phyloP scores from a whole-genome alignment of 148 eudicot genomes.

The Salicornia ramosissima region DNA sequence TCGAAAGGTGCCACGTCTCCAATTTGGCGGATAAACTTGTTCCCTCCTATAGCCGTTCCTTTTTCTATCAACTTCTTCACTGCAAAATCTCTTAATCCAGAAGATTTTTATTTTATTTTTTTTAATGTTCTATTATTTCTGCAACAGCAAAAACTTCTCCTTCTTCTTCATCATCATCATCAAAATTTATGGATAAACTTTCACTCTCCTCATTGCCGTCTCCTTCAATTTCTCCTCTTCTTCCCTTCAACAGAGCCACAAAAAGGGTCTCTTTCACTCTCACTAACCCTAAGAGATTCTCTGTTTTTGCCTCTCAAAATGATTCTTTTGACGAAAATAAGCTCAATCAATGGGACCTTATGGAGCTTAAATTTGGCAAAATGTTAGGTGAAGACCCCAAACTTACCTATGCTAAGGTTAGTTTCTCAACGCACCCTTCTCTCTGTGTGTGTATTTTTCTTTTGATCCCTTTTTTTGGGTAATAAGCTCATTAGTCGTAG shows the following conservation, averaged over 20 bases:
- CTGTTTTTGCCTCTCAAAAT: conserved; percentile 53
- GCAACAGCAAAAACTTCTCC: neutral
- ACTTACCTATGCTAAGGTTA: conserved; percentile 84
- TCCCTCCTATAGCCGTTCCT: conserved; percentile 10
- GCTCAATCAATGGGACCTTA: conserved; percentile 60
- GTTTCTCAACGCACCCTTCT: neutral
- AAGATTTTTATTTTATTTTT: neutral
- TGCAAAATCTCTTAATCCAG: conserved; percentile 5
- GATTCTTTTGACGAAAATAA: conserved; percentile 25
- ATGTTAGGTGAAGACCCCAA: conserved; percentile 94
- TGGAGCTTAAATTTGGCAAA: conserved; percentile 86
- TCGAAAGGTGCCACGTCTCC: conserved; percentile 24
- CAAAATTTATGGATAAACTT: conserved; percentile 43
- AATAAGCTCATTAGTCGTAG: neutral
- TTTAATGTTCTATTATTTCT: conserved; percentile 2
- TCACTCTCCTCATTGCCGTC: conserved; percentile 33
- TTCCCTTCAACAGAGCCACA: conserved; percentile 17
- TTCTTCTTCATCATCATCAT: neutral
- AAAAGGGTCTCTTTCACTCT: conserved; percentile 32
- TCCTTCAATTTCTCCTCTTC: conserved; percentile 28
- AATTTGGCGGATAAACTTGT: conserved; percentile 27
- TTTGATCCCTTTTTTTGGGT: neutral
- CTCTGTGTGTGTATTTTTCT: neutral
- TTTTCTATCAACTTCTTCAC: neutral
- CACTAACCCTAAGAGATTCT: conserved; percentile 30